phyloP scores from a whole-genome alignment of 2,329 filamentous ascomycete genomes.

The Sporothrix brasiliensis region DNA sequence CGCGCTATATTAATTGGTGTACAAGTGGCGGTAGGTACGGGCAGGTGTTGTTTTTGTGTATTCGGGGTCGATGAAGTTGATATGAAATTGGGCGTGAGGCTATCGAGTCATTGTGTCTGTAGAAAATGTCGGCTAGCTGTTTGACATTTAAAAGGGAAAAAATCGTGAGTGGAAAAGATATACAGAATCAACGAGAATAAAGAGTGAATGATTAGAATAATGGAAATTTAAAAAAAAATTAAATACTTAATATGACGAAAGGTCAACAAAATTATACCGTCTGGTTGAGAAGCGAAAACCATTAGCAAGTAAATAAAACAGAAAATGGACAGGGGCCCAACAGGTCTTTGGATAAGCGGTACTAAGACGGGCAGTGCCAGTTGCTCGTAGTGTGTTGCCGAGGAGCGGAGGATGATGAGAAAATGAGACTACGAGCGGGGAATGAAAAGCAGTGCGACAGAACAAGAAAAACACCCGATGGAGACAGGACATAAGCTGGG shows the following conservation, averaged over 20 bases:
- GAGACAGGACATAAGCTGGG: background rate
- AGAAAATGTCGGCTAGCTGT: background rate
- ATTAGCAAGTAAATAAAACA: background rate
- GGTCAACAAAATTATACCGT: background rate
- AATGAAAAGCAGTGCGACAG: background rate
- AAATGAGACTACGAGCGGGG: background rate
- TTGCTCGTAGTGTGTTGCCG: background rate
- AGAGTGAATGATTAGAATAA: background rate
- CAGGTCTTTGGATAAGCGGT: background rate
- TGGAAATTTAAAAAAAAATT: background rate
- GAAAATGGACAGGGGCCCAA: background rate
- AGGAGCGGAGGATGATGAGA: slow-evolving; percentile 23
- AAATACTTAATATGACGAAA: slow-evolving; percentile 1
- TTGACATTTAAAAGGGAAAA: background rate
- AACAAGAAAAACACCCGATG: background rate
- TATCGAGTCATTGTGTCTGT: background rate
- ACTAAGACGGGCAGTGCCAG: background rate
- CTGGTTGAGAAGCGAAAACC: background rate
- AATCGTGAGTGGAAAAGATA: background rate
- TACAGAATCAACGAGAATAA: too few species aligned
- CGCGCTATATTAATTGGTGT: background rate
- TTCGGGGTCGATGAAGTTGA: background rate
- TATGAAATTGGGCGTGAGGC: background rate
- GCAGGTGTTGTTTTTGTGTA: background rate
- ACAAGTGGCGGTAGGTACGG: background rate